Evolutionary conservation across 306 rosid genomes (phyloP).

Genomic region (Ochetophila trinervis): DNA sequence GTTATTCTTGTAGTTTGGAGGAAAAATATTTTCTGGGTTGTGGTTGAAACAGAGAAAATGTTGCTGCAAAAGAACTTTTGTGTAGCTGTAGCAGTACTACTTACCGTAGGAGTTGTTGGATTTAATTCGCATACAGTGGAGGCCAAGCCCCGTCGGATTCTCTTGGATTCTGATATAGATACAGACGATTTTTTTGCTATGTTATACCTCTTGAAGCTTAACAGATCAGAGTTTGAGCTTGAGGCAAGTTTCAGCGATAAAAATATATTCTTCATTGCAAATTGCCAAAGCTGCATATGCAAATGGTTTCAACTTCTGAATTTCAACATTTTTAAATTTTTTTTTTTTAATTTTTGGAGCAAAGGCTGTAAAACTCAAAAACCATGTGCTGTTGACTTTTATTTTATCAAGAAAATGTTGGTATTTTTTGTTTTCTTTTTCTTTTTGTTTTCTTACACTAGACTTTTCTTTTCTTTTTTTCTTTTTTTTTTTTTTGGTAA

Average conservation of each 20-base stretch:
- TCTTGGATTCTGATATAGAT: slow-evolving; percentile 81
- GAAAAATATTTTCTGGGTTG: slow-evolving; percentile 24
- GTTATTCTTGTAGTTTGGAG: slow-evolving; percentile 16
- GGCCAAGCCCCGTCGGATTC: slow-evolving; percentile 61
- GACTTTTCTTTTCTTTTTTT: neutral
- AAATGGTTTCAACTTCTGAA: neutral
- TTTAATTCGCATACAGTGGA: slow-evolving; percentile 32
- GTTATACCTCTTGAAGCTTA: slow-evolving; percentile 81
- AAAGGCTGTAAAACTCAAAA: neutral
- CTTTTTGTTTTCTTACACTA: neutral
- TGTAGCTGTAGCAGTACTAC: slow-evolving; percentile 24
- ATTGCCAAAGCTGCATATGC: neutral
- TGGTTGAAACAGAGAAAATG: slow-evolving; percentile 33
- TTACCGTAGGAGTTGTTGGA: slow-evolving; percentile 33
- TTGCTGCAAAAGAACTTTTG: slow-evolving; percentile 43
- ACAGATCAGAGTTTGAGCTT: slow-evolving; percentile 73
- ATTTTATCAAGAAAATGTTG: neutral
- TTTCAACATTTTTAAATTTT: neutral
- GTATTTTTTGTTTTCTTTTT: neutral
- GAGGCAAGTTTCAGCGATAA: slow-evolving; percentile 45
- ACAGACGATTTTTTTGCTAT: slow-evolving; percentile 83
- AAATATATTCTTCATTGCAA: neutral
- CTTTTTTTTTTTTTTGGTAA: neutral
- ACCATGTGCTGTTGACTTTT: neutral
- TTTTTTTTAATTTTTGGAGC: neutral